phyloP scores from a whole-genome alignment of 805 yeast species.

The Candida anglica region DNA sequence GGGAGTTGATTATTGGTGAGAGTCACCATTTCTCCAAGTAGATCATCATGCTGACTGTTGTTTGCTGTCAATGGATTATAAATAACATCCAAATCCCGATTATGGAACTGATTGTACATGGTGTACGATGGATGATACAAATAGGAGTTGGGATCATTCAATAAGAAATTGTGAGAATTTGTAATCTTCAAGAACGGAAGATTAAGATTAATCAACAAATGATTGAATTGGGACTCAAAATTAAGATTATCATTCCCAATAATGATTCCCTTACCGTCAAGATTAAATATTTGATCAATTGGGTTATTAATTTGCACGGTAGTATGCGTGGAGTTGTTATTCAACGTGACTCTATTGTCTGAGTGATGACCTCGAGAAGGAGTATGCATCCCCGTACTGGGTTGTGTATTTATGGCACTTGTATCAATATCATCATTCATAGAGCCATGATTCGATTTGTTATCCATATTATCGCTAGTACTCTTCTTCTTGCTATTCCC shows the following conservation, averaged over 20 bases:
- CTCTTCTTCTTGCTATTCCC: background rate
- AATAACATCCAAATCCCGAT: conserved; percentile 32
- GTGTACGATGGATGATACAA: conserved; percentile 37
- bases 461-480: background rate
- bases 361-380: background rate
- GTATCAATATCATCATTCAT: no score
- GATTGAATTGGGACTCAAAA: conserved; percentile 44
- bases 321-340: no score
- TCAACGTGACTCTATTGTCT: conserved; percentile 1
- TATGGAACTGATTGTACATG: conserved; percentile 31
- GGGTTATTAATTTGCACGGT: conserved; percentile 36
- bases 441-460: no score
- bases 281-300: conserved; percentile 42
- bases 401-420: background rate
- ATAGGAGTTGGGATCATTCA: conserved; percentile 40
- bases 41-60: conserved; percentile 14
- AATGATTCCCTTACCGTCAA: conserved; percentile 38
- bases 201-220: conserved; percentile 37
- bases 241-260: conserved; percentile 44
- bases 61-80: conserved; percentile 37
- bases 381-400: background rate
- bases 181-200: conserved; percentile 42
- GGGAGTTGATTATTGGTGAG: conserved; percentile 25
- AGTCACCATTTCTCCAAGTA: conserved; percentile 5
- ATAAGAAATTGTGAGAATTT: conserved; percentile 38